Percentiles rank a stretch among this genome's conserved stretches.
phyloP scores from a whole-genome alignment of 208 protist species.

The Crithidia acanthocephali region DNA sequence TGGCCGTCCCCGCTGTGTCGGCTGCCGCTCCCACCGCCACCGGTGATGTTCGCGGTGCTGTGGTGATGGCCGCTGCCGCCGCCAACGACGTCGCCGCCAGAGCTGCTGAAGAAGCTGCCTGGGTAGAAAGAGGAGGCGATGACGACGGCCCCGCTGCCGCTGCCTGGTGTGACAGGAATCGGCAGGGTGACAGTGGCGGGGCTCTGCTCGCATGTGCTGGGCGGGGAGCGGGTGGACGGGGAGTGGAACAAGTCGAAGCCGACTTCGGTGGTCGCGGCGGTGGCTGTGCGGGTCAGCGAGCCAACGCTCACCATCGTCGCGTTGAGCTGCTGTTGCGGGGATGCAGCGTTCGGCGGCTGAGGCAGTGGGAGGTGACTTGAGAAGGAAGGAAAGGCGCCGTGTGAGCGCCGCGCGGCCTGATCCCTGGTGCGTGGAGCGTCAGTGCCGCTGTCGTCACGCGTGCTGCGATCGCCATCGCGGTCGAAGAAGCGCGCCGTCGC shows the following conservation, averaged over 20 bases:
- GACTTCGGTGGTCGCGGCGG: constrained; percentile 4
- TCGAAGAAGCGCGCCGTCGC: constrained; percentile 1
- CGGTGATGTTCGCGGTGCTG: neutral
- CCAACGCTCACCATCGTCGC: constrained; percentile 1
- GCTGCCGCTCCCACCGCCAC: neutral
- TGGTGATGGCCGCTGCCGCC: constrained; percentile 6
- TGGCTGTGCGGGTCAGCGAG: constrained; percentile 15
- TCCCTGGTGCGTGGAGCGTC: neutral
- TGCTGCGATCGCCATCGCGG: constrained; percentile 4
- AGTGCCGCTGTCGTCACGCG: neutral
- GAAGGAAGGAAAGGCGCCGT: constrained; percentile 5
- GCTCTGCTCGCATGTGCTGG: constrained; percentile 16
- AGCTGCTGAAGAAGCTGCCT: constrained; percentile 28
- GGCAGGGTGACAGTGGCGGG: constrained; percentile 10
- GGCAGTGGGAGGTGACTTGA: neutral
- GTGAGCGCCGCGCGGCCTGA: neutral
- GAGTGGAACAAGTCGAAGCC: constrained; percentile 9
- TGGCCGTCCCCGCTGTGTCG: neutral
- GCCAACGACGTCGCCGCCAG: constrained; percentile 2
- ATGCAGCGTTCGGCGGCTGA: constrained; percentile 5
- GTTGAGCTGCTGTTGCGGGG: neutral
- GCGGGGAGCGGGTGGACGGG: constrained; percentile 3
- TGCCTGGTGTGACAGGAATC: constrained; percentile 13
- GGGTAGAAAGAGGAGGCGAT: constrained; percentile 28
- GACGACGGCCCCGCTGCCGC: constrained; percentile 6